A percentile compares a stretch with the other conserved stretches of the same genome.
These are phyloP conservation scores for Pleurozium schreberi DNA, from an alignment of 225 moss, liverwort and hornwort genomes.

Conservation along the genomic window DNA sequence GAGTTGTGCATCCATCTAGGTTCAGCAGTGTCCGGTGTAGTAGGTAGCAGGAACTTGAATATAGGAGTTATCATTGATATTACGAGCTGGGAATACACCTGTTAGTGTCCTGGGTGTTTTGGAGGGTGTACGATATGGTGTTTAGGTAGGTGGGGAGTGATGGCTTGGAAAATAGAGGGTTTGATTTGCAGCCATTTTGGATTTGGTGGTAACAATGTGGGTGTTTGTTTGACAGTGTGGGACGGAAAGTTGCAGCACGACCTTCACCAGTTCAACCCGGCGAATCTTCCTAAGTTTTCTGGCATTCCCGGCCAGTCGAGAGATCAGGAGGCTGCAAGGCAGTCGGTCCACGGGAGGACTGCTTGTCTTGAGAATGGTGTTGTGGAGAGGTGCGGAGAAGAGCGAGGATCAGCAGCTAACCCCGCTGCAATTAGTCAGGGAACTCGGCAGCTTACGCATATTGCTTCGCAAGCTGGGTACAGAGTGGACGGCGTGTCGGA, in stretches of 20 bases:
- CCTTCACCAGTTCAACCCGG: slow-evolving; percentile 32
- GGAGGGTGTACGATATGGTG: neutral
- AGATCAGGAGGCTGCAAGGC: slow-evolving; percentile 14
- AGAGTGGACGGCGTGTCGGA: slow-evolving; percentile 6
- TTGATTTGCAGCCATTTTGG: neutral
- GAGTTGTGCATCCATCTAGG: neutral
- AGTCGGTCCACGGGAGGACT: slow-evolving; percentile 25
- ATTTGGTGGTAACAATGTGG: neutral
- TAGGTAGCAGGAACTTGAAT: neutral
- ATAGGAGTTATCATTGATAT: neutral
- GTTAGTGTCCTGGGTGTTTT: neutral
- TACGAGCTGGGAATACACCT: neutral
- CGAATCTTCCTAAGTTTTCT: slow-evolving; percentile 42
- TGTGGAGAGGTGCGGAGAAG: slow-evolving; percentile 13
- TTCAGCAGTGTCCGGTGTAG: neutral
- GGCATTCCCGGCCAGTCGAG: slow-evolving; percentile 27
- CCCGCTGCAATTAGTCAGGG: neutral
- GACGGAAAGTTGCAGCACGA: slow-evolving; percentile 49
- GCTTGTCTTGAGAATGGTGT: slow-evolving; percentile 14
- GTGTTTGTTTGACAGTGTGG: slow-evolving; percentile 32
- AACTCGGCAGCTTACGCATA: slow-evolving; percentile 8
- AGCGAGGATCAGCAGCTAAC: slow-evolving; percentile 21
- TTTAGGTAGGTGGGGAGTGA: neutral
- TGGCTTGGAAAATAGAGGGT: neutral
- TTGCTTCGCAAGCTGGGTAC: neutral